Evolutionary conservation across 768 basidiomycete species (phyloP).

Genomic region (Podaxis pistillaris): DNA sequence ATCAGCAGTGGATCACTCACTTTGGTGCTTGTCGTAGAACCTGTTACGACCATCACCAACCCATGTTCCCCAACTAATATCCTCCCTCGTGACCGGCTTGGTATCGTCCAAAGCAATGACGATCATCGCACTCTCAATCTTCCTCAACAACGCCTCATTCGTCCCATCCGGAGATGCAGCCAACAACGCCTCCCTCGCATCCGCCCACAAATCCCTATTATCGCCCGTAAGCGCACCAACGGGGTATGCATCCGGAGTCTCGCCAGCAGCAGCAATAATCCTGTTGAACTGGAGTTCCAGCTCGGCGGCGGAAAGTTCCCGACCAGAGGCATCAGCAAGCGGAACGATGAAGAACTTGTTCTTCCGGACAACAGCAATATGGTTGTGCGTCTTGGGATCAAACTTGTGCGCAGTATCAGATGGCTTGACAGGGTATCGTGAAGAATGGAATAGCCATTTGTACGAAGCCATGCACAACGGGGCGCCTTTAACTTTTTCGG

Average conservation of each 20-base stretch:
- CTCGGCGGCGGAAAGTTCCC: conserved; percentile 74
- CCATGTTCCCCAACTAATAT: conserved; percentile 82
- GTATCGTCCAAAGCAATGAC: conserved; percentile 84
- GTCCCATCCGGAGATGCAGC: conserved; percentile 48
- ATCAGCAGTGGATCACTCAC: conserved; percentile 40
- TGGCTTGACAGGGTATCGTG: conserved; percentile 82
- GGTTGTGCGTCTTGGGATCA: conserved; percentile 70
- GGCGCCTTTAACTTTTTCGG: conserved; percentile 75
- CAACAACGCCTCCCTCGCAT: conserved; percentile 63
- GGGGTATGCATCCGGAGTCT: conserved; percentile 36
- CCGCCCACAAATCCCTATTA: conserved; percentile 88
- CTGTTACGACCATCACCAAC: conserved; percentile 87
- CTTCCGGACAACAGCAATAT: conserved; percentile 88
- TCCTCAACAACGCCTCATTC: conserved; percentile 68
- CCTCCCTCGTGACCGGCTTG: conserved; percentile 77
- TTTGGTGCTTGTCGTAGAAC: conserved; percentile 96
- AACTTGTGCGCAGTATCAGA: conserved; percentile 85
- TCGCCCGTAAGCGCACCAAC: conserved; percentile 87
- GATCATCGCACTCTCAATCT: conserved; percentile 90
- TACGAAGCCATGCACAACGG: conserved; percentile 94
- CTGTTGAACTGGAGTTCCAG: conserved; percentile 78
- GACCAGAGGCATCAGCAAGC: conserved; percentile 59
- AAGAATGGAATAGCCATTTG: conserved; percentile 96
- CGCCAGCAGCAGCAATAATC: conserved; percentile 64
- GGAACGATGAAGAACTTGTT: conserved; percentile 88